A percentile compares a stretch with the other conserved stretches of the same genome.
Conservation (phyloP, 1,284 basidiomycete species). For the Termitomyces sp. region DNA sequence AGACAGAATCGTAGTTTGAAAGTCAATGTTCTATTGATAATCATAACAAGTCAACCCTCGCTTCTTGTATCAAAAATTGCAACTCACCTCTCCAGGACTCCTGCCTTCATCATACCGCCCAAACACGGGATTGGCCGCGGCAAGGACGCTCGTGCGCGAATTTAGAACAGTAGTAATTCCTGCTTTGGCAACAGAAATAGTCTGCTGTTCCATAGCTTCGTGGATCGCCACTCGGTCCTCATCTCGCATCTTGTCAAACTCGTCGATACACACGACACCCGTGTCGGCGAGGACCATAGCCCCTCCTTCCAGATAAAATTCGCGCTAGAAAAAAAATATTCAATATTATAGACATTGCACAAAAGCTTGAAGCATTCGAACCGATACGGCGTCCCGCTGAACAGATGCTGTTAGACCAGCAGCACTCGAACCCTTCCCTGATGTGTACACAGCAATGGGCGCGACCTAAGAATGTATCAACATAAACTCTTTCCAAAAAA, state of each 20-base stretch:
- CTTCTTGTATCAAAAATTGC: neutral
- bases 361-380: conserved; percentile 34
- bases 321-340: conserved; percentile 54
- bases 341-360: neutral
- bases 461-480: conserved; percentile 57
- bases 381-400: conserved; percentile 88
- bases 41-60: conserved; percentile 2
- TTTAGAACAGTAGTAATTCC: conserved; percentile 99
- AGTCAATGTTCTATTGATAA: conserved; percentile 82
- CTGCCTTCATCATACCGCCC: conserved; percentile 97
- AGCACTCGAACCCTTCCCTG: conserved; percentile 96
- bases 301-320: conserved; percentile 98
- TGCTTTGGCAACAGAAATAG: conserved; percentile 98
- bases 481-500: neutral
- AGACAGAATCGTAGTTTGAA: conserved; percentile 97
- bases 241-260: conserved; percentile 99
- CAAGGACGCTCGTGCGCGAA: conserved; percentile 92
- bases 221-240: conserved; percentile 99
- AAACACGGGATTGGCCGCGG: conserved; percentile 98
- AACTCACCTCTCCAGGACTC: conserved; percentile 85
- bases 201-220: conserved; percentile 99
- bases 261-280: conserved; percentile 98
- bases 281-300: conserved; percentile 99
- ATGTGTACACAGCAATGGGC: conserved; percentile 97
- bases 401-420: conserved; percentile 98